phyloP scores from a whole-genome alignment of 805 yeast species.

The Ogataea pini region DNA sequence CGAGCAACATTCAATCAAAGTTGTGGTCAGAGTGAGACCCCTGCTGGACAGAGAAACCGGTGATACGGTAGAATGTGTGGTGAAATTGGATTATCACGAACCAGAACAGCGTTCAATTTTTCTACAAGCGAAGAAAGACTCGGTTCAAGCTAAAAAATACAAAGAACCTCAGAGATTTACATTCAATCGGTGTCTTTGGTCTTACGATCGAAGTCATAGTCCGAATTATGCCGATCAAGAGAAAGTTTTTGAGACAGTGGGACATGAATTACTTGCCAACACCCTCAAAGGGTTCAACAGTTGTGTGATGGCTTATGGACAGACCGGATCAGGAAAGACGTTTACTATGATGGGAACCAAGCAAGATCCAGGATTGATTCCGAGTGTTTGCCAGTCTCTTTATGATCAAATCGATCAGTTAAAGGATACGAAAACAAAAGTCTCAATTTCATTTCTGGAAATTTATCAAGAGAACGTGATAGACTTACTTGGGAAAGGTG shows the following conservation, averaged over 20 bases:
- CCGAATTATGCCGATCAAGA: conserved; percentile 49
- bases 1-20: conserved; percentile 20
- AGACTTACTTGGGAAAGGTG: conserved; percentile 49
- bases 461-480: conserved; percentile 76
- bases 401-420: conserved; percentile 41
- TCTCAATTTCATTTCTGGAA: conserved; percentile 65
- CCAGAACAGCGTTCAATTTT: conserved; percentile 8
- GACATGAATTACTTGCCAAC: conserved; percentile 60
- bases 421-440: conserved; percentile 40
- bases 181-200: conserved; percentile 57
- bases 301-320: conserved; percentile 60
- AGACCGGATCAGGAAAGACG: conserved; percentile 81
- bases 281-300: conserved; percentile 58
- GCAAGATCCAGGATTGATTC: conserved; percentile 62
- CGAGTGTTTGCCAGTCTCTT: conserved; percentile 55
- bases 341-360: conserved; percentile 71
- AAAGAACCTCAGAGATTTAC: conserved; percentile 39
- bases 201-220: conserved; percentile 37
- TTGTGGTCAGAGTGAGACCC: conserved; percentile 55
- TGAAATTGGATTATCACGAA: conserved; percentile 33
- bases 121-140: conserved; percentile 10
- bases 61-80: conserved; percentile 22
- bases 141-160: conserved; percentile 19
- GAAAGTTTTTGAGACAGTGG: conserved; percentile 53
- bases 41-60: conserved; percentile 32